Evolutionary conservation across 768 basidiomycete genomes (phyloP), one percentile per base, ranked within the genome.

Genomic region (Termitomyces sp.): DNA sequence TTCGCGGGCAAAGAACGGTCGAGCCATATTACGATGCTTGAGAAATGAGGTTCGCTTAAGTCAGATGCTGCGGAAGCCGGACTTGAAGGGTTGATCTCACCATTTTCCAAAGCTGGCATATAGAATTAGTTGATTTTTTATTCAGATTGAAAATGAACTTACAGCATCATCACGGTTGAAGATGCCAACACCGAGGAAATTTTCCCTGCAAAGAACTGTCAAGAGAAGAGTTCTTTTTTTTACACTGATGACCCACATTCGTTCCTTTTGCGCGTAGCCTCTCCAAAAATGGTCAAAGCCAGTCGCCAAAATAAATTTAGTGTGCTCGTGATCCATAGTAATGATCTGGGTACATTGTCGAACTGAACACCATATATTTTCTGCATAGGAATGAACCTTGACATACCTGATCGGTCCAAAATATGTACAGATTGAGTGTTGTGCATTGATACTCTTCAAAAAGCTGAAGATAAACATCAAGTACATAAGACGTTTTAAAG

Each of bases 131-230:
- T 7, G 34, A 59, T 54, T 35, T 34, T 32, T 41, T 57, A 8
- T 26, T 14, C 3, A 48, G 17, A 43, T 32, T 51, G 38, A 24
- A 47, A 24, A 17, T 42, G 19, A 30, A 58, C 74, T 69, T 64
- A 82, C 83, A 68, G 84, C 80, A 61, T 85, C 87, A 65, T 88
- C 88, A 15, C 87, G 77, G 59, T 88, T 88, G 67, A 90, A 90
- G 38, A 90, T 88, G 2, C 88, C 87, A 58, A 79, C 74, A 3
- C 88, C 88, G n/a, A 90, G 73, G 64, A 88, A 84, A 10, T 73
- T 74, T 58, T 80, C 75, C 78, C 79, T 79, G 64, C 45, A 54
- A 22, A 55, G 56, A 28, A 19, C 9, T 21, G 56, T 19, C 35
- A 37, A 37, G 14, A 40, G 35, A 14, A 22, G 8, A 37, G 40